Evolutionary conservation across 2,329 filamentous ascomycete species (phyloP), one percentile per base, ranked within the genome.

Genomic region (Neofusicoccum sp.): DNA sequence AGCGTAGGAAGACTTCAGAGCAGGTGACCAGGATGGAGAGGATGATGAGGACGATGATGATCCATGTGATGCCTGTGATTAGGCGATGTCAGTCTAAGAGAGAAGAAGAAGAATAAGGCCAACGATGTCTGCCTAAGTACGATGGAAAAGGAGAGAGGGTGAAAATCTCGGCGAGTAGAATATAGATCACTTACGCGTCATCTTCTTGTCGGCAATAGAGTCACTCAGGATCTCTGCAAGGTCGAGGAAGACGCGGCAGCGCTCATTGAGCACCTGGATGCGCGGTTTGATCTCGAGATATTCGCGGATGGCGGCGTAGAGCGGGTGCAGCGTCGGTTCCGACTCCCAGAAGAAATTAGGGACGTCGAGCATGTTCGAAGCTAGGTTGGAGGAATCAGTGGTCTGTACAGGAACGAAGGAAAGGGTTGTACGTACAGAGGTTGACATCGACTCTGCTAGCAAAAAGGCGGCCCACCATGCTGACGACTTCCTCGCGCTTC

Each of bases 271-370:
- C 29, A 98, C 93, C 77, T 96, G 92, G 74, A 97, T 97, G 61
- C 95, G 92, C 6, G 90, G 92, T 72, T 96, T 94, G 76, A 99
- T 98, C 74, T 99, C 95, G 65, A 99, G 89, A 74, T 99, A 99
- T 76, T 98, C 95, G 70, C 95, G 91, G 56, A 98, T 92, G 64
- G 93, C 95, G 64, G 87, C 89, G 80, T 99, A 99, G 33, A 99
- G 87, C 0, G 95, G 95, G 74, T 97, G 92, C 0, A 99, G 84
- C 0, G 92, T 97, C 16, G 95, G 95, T 74, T 99, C 95, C 9
- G 91, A 91, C 76, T 98, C 93, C 95, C 95, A 99, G 84, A 98
- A 96, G 84, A 97, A 97, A 75, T 94, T 96, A 65, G 94, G 94
- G 0, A 96, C 92, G 76, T 97, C 93, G 64, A 97, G 89, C 75